Evolutionary conservation across 2,329 filamentous ascomycete species (phyloP).

Genomic region (Phyllosticta capitalensis): DNA sequence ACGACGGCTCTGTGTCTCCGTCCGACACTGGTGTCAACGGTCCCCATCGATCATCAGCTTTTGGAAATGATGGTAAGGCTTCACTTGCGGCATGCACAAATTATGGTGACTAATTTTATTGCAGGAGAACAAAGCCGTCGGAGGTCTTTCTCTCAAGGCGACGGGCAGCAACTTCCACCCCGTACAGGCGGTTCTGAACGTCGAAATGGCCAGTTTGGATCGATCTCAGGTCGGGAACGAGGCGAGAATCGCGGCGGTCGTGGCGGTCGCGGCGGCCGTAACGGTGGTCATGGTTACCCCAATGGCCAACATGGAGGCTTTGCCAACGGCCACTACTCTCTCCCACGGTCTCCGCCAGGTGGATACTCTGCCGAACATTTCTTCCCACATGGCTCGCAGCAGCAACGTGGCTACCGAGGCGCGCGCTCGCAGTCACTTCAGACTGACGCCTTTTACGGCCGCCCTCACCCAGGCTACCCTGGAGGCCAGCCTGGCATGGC

Average conservation of each 20-base stretch:
- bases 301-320: slow-evolving; percentile 17
- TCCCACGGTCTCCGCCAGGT: slow-evolving; percentile 28
- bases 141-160: slow-evolving; percentile 19
- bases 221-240: slow-evolving; percentile 35
- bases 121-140: slow-evolving; percentile 21
- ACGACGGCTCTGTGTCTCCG: slow-evolving; percentile 7
- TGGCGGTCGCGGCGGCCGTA: slow-evolving; percentile 36
- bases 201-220: slow-evolving; percentile 26
- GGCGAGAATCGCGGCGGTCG: slow-evolving; percentile 37
- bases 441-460: slow-evolving; percentile 42
- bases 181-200: slow-evolving; percentile 16
- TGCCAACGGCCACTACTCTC: slow-evolving; percentile 28
- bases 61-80: neutral
- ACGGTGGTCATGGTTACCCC: slow-evolving; percentile 23
- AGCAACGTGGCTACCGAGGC: slow-evolving; percentile 39
- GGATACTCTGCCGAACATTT: slow-evolving; percentile 20
- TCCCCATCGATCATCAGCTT: slow-evolving; percentile 22
- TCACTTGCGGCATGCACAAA: neutral
- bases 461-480: slow-evolving; percentile 21
- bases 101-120: neutral
- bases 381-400: slow-evolving; percentile 23
- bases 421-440: slow-evolving; percentile 55
- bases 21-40: slow-evolving; percentile 12
- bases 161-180: slow-evolving; percentile 18
- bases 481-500: slow-evolving; percentile 30